Evolutionary conservation across 1,139 yeast species (phyloP).

Genomic region (Debaryomyces sp.): DNA sequence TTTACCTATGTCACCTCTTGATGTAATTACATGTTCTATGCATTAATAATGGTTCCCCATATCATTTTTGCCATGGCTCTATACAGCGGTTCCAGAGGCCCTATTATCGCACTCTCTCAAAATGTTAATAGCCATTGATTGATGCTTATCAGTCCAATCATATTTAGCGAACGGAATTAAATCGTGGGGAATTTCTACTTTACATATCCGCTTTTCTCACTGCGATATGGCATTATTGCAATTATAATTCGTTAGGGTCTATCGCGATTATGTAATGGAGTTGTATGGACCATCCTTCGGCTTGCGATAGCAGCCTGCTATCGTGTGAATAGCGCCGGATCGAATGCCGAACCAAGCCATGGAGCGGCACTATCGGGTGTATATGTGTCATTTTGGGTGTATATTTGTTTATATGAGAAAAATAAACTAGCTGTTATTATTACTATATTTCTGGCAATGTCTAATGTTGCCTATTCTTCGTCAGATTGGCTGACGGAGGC

Average conservation of each 20-base stretch:
- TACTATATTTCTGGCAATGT: not conserved
- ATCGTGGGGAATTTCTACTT: slow-evolving; percentile 1
- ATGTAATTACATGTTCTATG: not conserved
- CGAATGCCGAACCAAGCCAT: not conserved
- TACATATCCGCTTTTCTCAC: not conserved
- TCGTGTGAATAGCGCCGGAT: not conserved
- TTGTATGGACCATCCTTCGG: not conserved
- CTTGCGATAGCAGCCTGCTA: not conserved
- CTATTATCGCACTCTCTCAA: not conserved
- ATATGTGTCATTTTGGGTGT: not conserved
- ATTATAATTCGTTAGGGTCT: not conserved
- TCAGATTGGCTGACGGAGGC: not conserved
- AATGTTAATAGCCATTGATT: slow-evolving; percentile 4
- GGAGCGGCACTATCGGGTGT: not conserved
- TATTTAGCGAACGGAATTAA: not conserved
- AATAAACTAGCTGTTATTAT: not conserved
- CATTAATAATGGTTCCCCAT: slow-evolving; percentile 4
- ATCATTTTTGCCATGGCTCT: slow-evolving; percentile 4
- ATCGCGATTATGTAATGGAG: not conserved
- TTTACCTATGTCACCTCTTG: not conserved
- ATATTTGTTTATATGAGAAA: not conserved
- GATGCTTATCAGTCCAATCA: slow-evolving; percentile 6
- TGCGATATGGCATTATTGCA: slow-evolving; percentile 2
- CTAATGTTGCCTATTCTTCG: not conserved
- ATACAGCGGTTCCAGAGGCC: not conserved